Base-by-base conservation (phyloP, 805 yeast species). In the Candida insectorum region DNA sequence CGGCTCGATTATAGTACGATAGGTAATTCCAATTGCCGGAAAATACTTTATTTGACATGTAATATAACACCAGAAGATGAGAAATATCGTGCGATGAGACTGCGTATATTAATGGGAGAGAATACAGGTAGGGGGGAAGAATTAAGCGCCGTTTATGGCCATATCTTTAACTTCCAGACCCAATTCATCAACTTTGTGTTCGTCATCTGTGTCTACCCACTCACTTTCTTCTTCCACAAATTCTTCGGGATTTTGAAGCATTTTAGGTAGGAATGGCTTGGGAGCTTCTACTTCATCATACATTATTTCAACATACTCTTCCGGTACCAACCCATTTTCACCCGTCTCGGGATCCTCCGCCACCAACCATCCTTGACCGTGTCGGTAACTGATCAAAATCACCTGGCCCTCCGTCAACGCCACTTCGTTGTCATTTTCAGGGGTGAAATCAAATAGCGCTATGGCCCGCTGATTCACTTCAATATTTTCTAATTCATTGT, bases 321-420 rank as follows among this genome's bases (percentile, higher is more conserved):
- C 95, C 1, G 98, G 98, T 5, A 93, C 95, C 32, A 93, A 73
- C 2, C 98, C 98, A 9, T 94, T 85, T 42, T 80, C 83, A 1
- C 86, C 87, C 2, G 83, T 71, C 17, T 52, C 68, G 1, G 85
- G 81, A 49, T 87, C 88, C 47, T 77, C 79, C 0, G 97, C 97
- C 32, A 93, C 97, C 3, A 93, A 71, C 99, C 98, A 93, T 6
- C 99, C 99, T 56, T 91, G 97, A 16, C 97, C 97, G 56, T 91
- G 96, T 37, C 94, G 77, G 56, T 89, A 91, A 39, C 82, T 78
- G 19, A 93, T 83, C 75, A 88, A 81, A 2, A 93, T 77, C 10
- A 77, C 57, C 58, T 93, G 97, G 22, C 96, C 95, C 48, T 83
- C 94, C 10, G 51, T 60, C 20, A 93, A 62, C 8, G 72, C 75